Evolutionary conservation across 2,329 filamentous ascomycete species (phyloP).

Genomic region (Hypoxylon sp.): DNA sequence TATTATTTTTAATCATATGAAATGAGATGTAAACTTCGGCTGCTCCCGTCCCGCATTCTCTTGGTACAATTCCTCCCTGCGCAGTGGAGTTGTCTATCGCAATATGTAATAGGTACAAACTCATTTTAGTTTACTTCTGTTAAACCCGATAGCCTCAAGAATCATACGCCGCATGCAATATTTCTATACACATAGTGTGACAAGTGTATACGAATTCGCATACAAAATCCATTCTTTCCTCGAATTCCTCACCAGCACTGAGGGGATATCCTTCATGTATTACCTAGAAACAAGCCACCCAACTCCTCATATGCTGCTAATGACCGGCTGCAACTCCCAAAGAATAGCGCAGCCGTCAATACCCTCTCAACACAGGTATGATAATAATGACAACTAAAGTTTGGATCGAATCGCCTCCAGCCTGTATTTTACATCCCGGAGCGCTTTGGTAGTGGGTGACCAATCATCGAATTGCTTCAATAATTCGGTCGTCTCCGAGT

Average conservation of each 20-base stretch:
- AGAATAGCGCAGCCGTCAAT: constrained; percentile 12
- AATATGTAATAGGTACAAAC: constrained; percentile 16
- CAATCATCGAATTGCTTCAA: constrained; percentile 92
- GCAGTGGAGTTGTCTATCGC: constrained; percentile 19
- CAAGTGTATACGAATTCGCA: neutral
- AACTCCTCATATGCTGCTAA: constrained; percentile 27
- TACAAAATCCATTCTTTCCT: constrained; percentile 3
- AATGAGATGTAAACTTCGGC: constrained; percentile 36
- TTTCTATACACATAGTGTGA: too few species aligned
- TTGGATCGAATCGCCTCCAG: constrained; percentile 91
- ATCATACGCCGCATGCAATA: neutral
- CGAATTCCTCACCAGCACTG: too few species aligned
- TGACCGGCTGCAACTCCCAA: constrained; percentile 7
- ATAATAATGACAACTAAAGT: constrained; percentile 54
- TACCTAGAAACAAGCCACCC: constrained; percentile 7
- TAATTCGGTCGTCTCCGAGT: constrained; percentile 78
- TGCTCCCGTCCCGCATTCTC: constrained; percentile 27
- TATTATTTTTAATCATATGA: constrained; percentile 8
- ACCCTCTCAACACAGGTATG: constrained; percentile 5
- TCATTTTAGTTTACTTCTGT: constrained; percentile 20
- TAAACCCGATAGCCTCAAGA: constrained; percentile 1
- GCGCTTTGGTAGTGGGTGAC: constrained; percentile 86
- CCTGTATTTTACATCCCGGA: constrained; percentile 96
- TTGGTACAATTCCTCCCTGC: constrained; percentile 3
- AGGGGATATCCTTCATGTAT: constrained; percentile 8